Conservation (phyloP, 2,329 filamentous ascomycete genomes). For the Aureobasidium namibiae region DNA sequence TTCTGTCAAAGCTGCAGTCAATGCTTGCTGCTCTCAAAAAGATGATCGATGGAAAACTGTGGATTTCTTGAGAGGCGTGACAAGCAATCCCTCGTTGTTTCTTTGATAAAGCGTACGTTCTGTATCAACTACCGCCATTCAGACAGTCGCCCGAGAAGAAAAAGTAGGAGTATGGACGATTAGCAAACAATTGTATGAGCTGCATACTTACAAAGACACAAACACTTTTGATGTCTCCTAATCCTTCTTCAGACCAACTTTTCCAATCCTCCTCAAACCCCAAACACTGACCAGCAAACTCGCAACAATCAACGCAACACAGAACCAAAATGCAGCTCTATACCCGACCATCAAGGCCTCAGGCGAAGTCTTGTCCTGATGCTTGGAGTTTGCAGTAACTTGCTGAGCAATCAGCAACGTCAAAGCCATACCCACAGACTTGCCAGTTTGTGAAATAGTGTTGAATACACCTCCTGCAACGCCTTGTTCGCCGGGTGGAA, state of each 20-base stretch:
- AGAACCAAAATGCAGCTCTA: constrained; percentile 35
- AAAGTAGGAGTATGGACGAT: too few species aligned
- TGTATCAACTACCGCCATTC: too few species aligned
- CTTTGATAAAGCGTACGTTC: too few species aligned
- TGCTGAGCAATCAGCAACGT: constrained; percentile 30
- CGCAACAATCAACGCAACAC: constrained; percentile 28
- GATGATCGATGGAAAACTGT: too few species aligned
- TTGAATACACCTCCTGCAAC: constrained; percentile 40
- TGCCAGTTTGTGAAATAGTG: constrained; percentile 36
- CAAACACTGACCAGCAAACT: constrained; percentile 28
- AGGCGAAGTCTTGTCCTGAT: constrained; percentile 25
- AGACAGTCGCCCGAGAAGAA: too few species aligned
- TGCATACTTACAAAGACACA: too few species aligned
- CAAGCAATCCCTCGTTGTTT: too few species aligned
- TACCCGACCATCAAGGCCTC: constrained; percentile 34
- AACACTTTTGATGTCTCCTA: constrained; percentile 11
- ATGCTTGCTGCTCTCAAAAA: too few species aligned
- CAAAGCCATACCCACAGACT: constrained; percentile 32
- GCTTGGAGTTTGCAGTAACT: constrained; percentile 17
- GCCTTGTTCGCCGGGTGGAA: constrained; percentile 34
- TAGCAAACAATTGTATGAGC: too few species aligned
- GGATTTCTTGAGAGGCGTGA: too few species aligned
- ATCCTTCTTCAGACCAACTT: constrained; percentile 35
- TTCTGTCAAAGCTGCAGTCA: too few species aligned
- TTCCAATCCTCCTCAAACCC: constrained; percentile 37